Conservation (phyloP, 352 stramenopile species). For the Globisporangium iwayamae region DNA sequence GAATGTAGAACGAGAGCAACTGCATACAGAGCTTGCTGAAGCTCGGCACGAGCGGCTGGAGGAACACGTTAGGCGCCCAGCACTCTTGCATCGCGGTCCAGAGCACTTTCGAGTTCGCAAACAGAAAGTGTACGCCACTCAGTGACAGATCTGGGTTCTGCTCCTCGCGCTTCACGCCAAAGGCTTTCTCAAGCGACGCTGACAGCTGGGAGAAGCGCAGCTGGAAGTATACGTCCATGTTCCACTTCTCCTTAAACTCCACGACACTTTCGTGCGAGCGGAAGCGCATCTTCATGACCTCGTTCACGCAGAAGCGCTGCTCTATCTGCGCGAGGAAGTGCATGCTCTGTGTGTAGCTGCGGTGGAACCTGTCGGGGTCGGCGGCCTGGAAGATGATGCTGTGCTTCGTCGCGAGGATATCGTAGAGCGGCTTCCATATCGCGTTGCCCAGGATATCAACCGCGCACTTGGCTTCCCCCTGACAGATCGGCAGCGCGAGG, state of each 20-base stretch:
- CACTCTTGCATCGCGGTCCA: conserved; percentile 54
- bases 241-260: conserved; percentile 87
- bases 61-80: conserved; percentile 54
- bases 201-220: conserved; percentile 58
- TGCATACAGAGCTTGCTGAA: conserved; percentile 76
- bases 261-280: conserved; percentile 64
- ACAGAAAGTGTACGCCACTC: conserved; percentile 28
- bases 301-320: conserved; percentile 43
- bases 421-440: conserved; percentile 77
- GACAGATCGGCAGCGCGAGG: conserved; percentile 59
- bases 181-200: conserved; percentile 44
- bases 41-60: conserved; percentile 49
- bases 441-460: conserved; percentile 80
- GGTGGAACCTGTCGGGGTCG: conserved; percentile 74
- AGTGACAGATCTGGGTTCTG: conserved; percentile 5
- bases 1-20: conserved; percentile 57
- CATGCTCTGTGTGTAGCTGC: conserved; percentile 81
- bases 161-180: conserved; percentile 33
- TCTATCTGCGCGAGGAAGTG: conserved; percentile 59
- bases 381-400: conserved; percentile 80
- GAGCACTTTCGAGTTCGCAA: conserved; percentile 45
- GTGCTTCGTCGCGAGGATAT: conserved; percentile 66
- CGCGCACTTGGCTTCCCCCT: conserved; percentile 57
- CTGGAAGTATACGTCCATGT: conserved; percentile 87
- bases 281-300: conserved; percentile 62